These are phyloP conservation scores for Suillus fuscotomentosus DNA, from an alignment of 768 basidiomycete genomes.

Conservation along the genomic window DNA sequence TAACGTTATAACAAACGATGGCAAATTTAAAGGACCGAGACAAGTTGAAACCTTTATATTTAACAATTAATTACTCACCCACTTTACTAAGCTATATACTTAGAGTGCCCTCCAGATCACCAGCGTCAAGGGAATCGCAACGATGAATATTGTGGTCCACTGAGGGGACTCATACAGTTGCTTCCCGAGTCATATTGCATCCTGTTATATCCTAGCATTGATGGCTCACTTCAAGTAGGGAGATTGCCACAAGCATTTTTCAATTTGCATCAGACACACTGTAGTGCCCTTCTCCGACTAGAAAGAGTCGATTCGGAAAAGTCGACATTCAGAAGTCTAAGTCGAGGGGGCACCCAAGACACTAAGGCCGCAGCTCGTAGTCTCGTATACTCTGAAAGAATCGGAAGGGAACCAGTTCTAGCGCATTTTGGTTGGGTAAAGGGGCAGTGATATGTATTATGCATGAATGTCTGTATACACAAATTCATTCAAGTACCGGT, in stretches of 20 bases:
- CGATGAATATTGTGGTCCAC: not conserved
- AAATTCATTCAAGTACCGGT: not conserved
- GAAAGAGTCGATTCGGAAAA: not conserved
- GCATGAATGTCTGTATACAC: not conserved
- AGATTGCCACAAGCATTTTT: not conserved
- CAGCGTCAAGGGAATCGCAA: no score
- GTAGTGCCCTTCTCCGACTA: no score
- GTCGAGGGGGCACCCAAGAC: not conserved
- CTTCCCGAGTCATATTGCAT: not conserved
- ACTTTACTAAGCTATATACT: not conserved
- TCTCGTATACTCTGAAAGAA: not conserved
- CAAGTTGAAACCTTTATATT: not conserved
- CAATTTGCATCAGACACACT: not conserved
- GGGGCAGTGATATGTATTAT: not conserved
- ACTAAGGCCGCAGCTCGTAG: not conserved
- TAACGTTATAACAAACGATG: not conserved
- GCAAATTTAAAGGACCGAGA: not conserved
- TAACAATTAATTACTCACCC: not conserved
- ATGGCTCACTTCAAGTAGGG: not conserved
- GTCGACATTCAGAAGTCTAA: not conserved
- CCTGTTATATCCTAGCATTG: not conserved
- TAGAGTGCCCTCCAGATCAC: not conserved
- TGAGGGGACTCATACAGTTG: not conserved
- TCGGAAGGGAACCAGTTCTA: not conserved
- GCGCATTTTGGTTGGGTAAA: not conserved